Percentiles rank a stretch among this genome's conserved stretches.
Evolutionary conservation across 2,329 filamentous ascomycete species (phyloP).

Genomic region (Neoarthrinium moseri): DNA sequence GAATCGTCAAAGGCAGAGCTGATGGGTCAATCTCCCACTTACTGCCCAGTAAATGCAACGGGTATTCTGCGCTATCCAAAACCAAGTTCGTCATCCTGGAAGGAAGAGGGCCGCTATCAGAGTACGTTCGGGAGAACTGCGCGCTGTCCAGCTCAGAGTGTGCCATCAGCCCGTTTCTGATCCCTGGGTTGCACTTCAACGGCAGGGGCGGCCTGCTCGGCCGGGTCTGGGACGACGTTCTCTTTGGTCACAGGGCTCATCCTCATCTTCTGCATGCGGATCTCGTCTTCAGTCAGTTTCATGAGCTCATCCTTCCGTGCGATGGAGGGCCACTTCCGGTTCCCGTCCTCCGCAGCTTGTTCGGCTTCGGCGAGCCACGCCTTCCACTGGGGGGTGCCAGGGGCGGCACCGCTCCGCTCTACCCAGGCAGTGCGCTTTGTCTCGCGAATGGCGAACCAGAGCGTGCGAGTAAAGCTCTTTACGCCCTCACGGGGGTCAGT

Average conservation of each 20-base stretch:
- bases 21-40: too few species aligned
- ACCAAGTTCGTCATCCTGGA: too few species aligned
- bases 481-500: constrained; percentile 36
- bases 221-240: neutral
- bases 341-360: constrained; percentile 28
- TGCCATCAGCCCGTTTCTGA: neutral
- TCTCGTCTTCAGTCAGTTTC: constrained; percentile 25
- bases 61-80: too few species aligned
- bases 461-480: constrained; percentile 52
- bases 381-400: constrained; percentile 50
- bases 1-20: too few species aligned
- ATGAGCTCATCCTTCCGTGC: constrained; percentile 48
- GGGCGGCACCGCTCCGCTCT: constrained; percentile 47
- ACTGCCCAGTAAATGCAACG: too few species aligned
- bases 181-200: constrained; percentile 1
- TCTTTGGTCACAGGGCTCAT: neutral
- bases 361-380: constrained; percentile 52
- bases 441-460: constrained; percentile 59
- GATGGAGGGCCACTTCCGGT: constrained; percentile 45
- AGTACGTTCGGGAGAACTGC: too few species aligned
- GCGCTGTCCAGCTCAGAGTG: too few species aligned
- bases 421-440: constrained; percentile 54
- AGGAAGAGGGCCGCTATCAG: too few species aligned
- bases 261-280: neutral
- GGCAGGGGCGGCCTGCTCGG: constrained; percentile 3